A percentile compares a stretch with the other conserved stretches of the same genome.
Conservation (phyloP, 2,329 filamentous ascomycete genomes). For the Malbranchea zuffiana region DNA sequence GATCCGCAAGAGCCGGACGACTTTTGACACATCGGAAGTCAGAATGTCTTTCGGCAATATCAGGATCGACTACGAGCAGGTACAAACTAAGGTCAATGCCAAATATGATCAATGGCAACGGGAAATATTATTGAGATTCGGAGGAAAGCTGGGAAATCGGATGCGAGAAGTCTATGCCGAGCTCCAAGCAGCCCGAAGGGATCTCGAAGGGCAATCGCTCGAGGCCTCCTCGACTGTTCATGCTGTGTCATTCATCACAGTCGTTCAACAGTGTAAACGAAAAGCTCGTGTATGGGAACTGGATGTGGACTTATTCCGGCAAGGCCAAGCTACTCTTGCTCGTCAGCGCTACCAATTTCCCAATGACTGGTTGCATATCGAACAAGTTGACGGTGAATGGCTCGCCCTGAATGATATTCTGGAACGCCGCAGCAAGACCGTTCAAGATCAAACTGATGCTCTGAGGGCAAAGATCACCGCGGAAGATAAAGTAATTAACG, state of each 20-base stretch:
- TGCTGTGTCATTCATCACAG: constrained; percentile 96
- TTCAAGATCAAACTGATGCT: constrained; percentile 91
- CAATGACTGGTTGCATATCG: constrained; percentile 85
- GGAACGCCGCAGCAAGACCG: constrained; percentile 83
- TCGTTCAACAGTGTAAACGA: constrained; percentile 89
- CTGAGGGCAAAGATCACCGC: constrained; percentile 88
- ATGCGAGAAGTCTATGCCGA: constrained; percentile 90
- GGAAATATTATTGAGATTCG: constrained; percentile 90
- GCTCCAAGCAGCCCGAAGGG: constrained; percentile 77
- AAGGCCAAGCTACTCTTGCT: constrained; percentile 83
- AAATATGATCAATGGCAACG: constrained; percentile 99
- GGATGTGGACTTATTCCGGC: constrained; percentile 89
- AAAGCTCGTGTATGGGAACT: constrained; percentile 91
- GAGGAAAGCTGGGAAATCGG: constrained; percentile 70
- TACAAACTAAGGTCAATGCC: constrained; percentile 95
- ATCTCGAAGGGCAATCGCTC: constrained; percentile 82
- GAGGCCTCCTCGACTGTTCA: constrained; percentile 93
- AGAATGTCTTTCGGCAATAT: constrained; percentile 88
- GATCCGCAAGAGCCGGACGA: constrained; percentile 86
- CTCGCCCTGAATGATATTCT: constrained; percentile 84
- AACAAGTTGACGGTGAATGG: constrained; percentile 96
- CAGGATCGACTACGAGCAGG: constrained; percentile 94
- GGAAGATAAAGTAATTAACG: constrained; percentile 81
- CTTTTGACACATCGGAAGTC: constrained; percentile 94
- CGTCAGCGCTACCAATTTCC: constrained; percentile 91